These are phyloP conservation scores for Teunomyces gatunensis DNA, from an alignment of 805 yeast species.

Conservation along the genomic window DNA sequence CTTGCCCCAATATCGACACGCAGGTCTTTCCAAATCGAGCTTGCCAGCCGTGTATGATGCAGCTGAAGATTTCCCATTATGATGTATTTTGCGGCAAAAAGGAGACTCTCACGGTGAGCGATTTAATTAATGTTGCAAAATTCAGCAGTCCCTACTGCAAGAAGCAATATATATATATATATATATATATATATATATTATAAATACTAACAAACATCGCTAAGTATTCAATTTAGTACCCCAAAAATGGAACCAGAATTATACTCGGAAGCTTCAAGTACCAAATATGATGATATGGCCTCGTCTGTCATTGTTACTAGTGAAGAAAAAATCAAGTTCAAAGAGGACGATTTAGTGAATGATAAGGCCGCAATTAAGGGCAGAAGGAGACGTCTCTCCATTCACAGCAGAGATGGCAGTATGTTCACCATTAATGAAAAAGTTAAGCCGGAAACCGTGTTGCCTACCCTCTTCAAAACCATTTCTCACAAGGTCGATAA, in stretches of 20 bases:
- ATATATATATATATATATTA: background rate
- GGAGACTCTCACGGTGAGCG: background rate
- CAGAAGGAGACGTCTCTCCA: slow-evolving; percentile 5
- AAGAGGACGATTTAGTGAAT: slow-evolving; percentile 3
- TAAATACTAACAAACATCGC: background rate
- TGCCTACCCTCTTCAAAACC: slow-evolving; percentile 38
- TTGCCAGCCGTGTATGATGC: background rate
- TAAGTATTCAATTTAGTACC: background rate
- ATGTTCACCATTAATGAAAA: slow-evolving; percentile 9
- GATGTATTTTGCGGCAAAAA: background rate
- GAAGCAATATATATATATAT: too few relatives aligned
- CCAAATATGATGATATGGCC: slow-evolving; percentile 4
- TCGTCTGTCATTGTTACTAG: slow-evolving; percentile 1
- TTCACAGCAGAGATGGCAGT: slow-evolving; percentile 6
- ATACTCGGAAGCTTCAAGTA: slow-evolving; percentile 3
- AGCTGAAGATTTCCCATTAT: background rate
- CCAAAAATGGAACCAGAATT: slow-evolving; percentile 5
- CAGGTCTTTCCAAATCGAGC: background rate
- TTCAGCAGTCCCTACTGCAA: too few relatives aligned
- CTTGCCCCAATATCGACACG: background rate
- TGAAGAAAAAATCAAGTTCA: slow-evolving; percentile 5
- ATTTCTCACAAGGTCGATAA: slow-evolving; percentile 36
- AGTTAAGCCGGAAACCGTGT: slow-evolving; percentile 24
- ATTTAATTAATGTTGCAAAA: background rate
- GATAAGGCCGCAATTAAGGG: background rate